Base-by-base conservation (phyloP, 1,139 yeast genomes). In the Geotrichum cucujoidarum region DNA sequence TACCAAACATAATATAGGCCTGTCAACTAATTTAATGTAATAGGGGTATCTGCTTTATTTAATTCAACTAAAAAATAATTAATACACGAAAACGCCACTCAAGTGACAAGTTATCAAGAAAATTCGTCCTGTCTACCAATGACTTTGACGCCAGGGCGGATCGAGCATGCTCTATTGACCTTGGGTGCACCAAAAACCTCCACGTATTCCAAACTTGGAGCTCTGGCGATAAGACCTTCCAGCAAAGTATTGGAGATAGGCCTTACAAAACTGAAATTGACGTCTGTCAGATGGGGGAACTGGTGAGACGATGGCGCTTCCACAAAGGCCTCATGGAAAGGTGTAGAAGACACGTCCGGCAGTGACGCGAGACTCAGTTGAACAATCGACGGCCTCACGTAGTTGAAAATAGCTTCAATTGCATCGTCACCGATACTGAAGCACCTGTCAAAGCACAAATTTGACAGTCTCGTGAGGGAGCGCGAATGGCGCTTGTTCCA, bases 151-250 rank as follows among this genome's bases (percentile, higher is more conserved):
- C 80, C 84, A 1, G 71, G 70, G 3, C 76, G 62, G 4, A 48
- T 48, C 25, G 40, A 31, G 40, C 60, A 59, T 22, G 69, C 68
- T 6, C 73, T 68, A 0, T 89, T 80, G 49, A 92, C 81, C 54
- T 78, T 70, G 56, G 84, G 85, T 57, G 82, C 75, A 0, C 95
- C 95, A 63, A 83, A 86, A 4, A 86, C 87, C 60, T 87, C 95
- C 49, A 89, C 60, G 11, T 85, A 70, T 40, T 75, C 72, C 51
- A 89, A 65, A 45, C 76, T 77, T 0, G 81, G 77, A 56, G 92
- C 83, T 14, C 73, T 70, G 24, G 74, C 69, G 7, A 81, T 75
- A 17, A 87, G 57, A 20, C 74, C 60, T 27, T 73, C 72, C 13
- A 87, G 63, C 0, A 80, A 71, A 30, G 72, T 76, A 65, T 88